phyloP scores from a whole-genome alignment of 2,329 filamentous ascomycete species.

The Colletotrichum sp. region DNA sequence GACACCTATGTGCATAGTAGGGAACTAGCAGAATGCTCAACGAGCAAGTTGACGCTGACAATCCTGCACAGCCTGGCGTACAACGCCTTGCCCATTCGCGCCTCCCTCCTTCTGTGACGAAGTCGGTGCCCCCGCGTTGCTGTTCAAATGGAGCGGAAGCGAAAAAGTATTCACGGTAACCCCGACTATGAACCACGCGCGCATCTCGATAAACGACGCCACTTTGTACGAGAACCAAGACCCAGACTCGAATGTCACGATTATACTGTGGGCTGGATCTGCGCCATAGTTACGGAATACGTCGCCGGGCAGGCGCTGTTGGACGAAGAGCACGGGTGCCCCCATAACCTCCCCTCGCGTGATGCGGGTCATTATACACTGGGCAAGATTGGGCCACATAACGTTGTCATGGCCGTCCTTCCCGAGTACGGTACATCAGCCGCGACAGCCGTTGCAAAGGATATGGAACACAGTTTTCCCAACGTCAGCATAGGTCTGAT shows the following conservation, averaged over 20 bases:
- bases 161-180: neutral
- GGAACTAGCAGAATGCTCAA: neutral
- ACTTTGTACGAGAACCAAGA: fast-evolving
- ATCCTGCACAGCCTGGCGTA: neutral
- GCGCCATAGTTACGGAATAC: conserved; percentile 2
- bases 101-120: neutral
- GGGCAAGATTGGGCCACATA: conserved; percentile 22
- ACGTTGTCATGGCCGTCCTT: conserved; percentile 25
- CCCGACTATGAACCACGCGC: neutral
- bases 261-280: conserved; percentile 19
- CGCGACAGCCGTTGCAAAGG: conserved; percentile 23
- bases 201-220: neutral
- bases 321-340: neutral
- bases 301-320: neutral
- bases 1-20: neutral
- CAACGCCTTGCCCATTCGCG: no score
- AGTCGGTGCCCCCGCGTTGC: fast-evolving
- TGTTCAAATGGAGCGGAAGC: neutral
- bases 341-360: neutral
- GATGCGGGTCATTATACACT: conserved; percentile 23
- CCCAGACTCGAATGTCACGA: neutral
- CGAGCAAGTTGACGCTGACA: neutral
- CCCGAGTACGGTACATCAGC: conserved; percentile 21
- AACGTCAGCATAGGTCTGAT: conserved; percentile 33
- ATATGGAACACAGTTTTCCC: conserved; percentile 33